Percentiles rank a stretch among this genome's conserved stretches.
These are phyloP conservation scores for Lachnellula cervina DNA, from an alignment of 2,329 filamentous ascomycete species.

Conservation along the genomic window DNA sequence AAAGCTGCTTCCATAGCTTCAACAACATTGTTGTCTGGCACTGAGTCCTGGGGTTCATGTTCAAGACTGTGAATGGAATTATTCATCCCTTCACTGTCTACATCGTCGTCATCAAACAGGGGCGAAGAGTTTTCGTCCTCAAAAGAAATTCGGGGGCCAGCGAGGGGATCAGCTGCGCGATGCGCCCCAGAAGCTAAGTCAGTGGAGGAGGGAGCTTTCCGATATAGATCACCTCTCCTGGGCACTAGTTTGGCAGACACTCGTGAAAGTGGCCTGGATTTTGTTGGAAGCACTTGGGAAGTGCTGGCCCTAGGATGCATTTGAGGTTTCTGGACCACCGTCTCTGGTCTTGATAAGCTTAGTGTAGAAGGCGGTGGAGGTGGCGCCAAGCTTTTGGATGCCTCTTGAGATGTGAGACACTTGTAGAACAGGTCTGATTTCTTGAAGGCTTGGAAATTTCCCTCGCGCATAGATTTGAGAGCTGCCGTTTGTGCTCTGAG, in stretches of 20 bases:
- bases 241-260: conserved; percentile 42
- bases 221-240: conserved; percentile 48
- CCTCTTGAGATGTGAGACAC: conserved; percentile 84
- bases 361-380: conserved; percentile 20
- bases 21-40: conserved; percentile 74
- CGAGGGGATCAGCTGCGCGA: conserved; percentile 29
- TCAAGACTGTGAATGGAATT: conserved; percentile 77
- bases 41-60: conserved; percentile 55
- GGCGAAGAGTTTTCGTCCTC: conserved; percentile 56
- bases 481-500: conserved; percentile 76
- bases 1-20: conserved; percentile 90
- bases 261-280: conserved; percentile 41
- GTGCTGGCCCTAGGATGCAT: conserved; percentile 19
- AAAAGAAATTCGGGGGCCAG: conserved; percentile 57
- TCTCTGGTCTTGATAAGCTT: conserved; percentile 33
- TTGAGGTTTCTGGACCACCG: conserved; percentile 30
- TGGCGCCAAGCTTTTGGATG: conserved; percentile 36
- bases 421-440: conserved; percentile 95
- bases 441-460: conserved; percentile 80
- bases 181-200: conserved; percentile 49
- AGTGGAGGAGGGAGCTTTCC: conserved; percentile 55
- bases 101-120: conserved; percentile 79
- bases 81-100: conserved; percentile 63
- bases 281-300: conserved; percentile 34
- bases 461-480: conserved; percentile 76